Evolutionary conservation across 2,329 filamentous ascomycete genomes (phyloP), one percentile per base, ranked within the genome.

Genomic region (Phaeoacremonium minimum): DNA sequence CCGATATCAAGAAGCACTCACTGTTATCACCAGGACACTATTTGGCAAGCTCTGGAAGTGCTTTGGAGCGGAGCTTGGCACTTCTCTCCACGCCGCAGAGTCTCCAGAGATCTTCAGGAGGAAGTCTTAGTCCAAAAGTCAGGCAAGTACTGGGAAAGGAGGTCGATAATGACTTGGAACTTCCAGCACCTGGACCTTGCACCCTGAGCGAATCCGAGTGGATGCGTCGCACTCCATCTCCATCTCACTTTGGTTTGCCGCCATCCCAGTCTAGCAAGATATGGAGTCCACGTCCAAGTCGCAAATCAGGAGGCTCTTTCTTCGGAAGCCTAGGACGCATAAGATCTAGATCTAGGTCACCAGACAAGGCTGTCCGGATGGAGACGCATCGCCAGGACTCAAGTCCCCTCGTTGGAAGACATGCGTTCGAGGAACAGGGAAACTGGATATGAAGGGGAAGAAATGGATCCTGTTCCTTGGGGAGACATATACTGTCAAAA

Each of bases 151-250:
- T 16, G 2, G 17, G 9, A 7, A 18, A 15, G 6, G 33, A 35
- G 13, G 11, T 26, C 22, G 36, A 15, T 2, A 28, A 38, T 15
- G 35, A 42, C 18, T 36, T 44, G 38, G 12, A 35, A 14, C 12
- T 44, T 42, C 11, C 39, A 36, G 11, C 35, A 42, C 19, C 38
- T 42, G 16, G 33, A 38, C 18, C 18, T 36, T 15, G 30, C 31
- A 9, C 22, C 9, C 22, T 26, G 22, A 26, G 9, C 22, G 39
- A 44, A 32, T 30, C 28, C 6, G 36, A 42, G 7, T 37, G 39
- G 42, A 38, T 39, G 5, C 33, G 32, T 7, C 35, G 33, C 11
- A 36, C 35, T n/a, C 39, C 42, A 9, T 44, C 38, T 29, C 42
- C 42, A 13, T 26, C 22, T 9, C n/a, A 9, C 9, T 26, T 26